phyloP scores from a whole-genome alignment of 2,329 filamentous ascomycete genomes.

The Neopestalotiopsis sp. region DNA sequence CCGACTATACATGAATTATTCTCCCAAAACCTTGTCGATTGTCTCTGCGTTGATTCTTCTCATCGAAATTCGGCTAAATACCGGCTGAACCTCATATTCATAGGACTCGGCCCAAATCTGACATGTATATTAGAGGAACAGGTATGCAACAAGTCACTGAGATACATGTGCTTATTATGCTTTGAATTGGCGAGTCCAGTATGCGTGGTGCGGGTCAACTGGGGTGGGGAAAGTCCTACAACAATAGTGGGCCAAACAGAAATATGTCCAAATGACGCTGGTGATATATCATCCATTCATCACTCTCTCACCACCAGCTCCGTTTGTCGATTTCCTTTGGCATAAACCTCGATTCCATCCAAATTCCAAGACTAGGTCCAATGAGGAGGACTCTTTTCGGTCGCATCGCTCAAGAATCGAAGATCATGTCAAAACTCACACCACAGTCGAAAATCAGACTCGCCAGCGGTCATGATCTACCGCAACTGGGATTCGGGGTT shows the following conservation, averaged over 20 bases:
- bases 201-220: neutral
- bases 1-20: too few species aligned
- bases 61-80: too few species aligned
- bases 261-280: neutral
- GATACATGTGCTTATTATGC: neutral
- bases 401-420: neutral
- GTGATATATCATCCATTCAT: neutral
- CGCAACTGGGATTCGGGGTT: slow-evolving; percentile 59
- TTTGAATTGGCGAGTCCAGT: neutral
- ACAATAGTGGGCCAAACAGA: neutral
- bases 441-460: slow-evolving; percentile 56
- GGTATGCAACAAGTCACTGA: neutral
- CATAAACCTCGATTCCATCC: neutral
- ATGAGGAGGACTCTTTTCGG: neutral
- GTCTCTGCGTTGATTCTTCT: too few species aligned
- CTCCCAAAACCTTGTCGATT: too few species aligned
- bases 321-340: neutral
- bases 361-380: neutral
- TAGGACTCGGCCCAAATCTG: too few species aligned
- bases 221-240: neutral
- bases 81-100: too few species aligned
- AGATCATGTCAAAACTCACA: slow-evolving; percentile 52
- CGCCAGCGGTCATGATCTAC: slow-evolving; percentile 59
- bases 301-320: neutral
- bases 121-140: too few species aligned